These are phyloP conservation scores for Plasmodium cynomolgi DNA, from an alignment of 169 alveolate genomes.

Conservation along the genomic window DNA sequence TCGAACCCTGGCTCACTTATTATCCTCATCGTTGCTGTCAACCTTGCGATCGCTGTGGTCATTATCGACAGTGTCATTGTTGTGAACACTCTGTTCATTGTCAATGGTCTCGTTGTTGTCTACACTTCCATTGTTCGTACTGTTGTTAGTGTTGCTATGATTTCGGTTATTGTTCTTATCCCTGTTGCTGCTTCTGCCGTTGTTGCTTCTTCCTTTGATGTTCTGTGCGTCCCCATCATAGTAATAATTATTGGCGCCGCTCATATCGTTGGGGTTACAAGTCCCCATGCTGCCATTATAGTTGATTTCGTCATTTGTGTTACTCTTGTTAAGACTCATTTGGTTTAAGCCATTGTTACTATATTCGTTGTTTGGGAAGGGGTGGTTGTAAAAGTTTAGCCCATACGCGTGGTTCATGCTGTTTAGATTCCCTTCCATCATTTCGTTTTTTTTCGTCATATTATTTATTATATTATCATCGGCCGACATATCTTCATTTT, in stretches of 20 bases:
- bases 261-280: neutral
- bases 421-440: slow-evolving; percentile 1
- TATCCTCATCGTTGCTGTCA: neutral
- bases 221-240: neutral
- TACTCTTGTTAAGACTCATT: neutral
- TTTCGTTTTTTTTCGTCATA: neutral
- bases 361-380: slow-evolving; percentile 1
- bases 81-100: neutral
- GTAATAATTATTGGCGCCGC: neutral
- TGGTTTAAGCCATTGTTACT: neutral
- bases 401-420: neutral
- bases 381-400: neutral
- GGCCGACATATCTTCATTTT: neutral
- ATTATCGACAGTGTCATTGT: neutral
- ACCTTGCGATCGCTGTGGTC: neutral
- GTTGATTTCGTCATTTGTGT: neutral
- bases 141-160: slow-evolving; percentile 10
- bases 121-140: slow-evolving; percentile 16
- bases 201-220: neutral
- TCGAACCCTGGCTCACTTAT: neutral
- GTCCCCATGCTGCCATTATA: neutral
- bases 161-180: slow-evolving; percentile 1
- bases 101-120: slow-evolving; percentile 11
- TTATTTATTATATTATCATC: neutral
- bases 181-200: neutral